These are phyloP conservation scores for Xylaria sp. DNA, from an alignment of 2,329 filamentous ascomycete species.

Conservation along the genomic window DNA sequence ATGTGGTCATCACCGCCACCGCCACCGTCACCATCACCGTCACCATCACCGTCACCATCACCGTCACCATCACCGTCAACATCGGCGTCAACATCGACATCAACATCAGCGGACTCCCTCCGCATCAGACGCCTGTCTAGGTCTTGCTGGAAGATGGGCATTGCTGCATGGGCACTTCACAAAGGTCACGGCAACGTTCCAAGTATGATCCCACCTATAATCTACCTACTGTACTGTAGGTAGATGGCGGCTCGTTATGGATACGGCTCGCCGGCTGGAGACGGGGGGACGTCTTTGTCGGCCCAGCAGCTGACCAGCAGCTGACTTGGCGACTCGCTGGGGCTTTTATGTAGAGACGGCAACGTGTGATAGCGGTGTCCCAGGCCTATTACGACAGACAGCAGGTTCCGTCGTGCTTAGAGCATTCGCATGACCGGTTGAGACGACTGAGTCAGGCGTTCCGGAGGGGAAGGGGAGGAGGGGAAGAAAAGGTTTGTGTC, in stretches of 20 bases:
- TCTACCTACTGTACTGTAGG: too few relatives aligned
- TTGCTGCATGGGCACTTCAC: constrained; percentile 39
- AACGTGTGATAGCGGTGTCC: too few relatives aligned
- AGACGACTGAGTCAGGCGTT: too few relatives aligned
- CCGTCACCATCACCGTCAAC: neutral
- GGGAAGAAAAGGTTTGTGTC: too few relatives aligned
- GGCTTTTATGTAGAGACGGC: neutral
- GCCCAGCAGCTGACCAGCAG: neutral
- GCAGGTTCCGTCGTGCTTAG: too few relatives aligned
- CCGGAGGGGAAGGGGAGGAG: too few relatives aligned
- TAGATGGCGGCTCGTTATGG: neutral
- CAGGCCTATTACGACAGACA: constrained; percentile 3
- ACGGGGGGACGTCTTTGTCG: constrained; percentile 1
- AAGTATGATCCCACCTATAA: constrained; percentile 4
- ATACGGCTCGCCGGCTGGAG: neutral
- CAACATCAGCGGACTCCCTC: constrained; percentile 37
- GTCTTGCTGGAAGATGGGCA: constrained; percentile 66
- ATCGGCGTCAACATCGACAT: neutral
- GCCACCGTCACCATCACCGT: neutral
- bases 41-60: neutral
- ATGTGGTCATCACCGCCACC: neutral
- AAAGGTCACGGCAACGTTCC: constrained; percentile 10
- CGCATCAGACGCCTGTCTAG: constrained; percentile 43
- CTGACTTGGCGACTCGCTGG: too few relatives aligned
- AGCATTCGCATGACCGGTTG: too few relatives aligned